Base-by-base conservation (phyloP, 805 yeast genomes). In the Kodamaea hsintzibuensis region DNA sequence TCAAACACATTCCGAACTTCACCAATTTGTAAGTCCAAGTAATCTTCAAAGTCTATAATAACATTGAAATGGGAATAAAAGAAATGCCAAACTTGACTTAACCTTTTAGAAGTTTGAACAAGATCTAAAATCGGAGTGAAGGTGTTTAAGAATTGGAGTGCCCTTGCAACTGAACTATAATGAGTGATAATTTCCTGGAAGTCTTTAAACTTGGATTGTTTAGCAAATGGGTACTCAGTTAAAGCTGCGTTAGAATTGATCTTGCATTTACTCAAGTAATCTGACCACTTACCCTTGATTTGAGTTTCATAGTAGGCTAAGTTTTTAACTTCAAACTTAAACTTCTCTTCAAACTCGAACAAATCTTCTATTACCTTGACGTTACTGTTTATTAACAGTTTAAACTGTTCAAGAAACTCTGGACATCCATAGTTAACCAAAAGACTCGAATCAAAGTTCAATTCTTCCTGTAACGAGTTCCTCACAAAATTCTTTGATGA, bases 321-420 rank as follows among this genome's bases (percentile, higher is more conserved):
- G n/a, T 42, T 42, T 18, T 40, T 40, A 6, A 48, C 22, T 17
- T 56, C 50, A 19, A 54, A 54, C 4, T 59, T 62, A 25, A 55
- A 62, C 9, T 61, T 68, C n/a, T 58, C 66, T 16, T 60, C 66
- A 8, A 60, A 62, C 2, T 71, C 73, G 51, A 72, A 72, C 54
- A 72, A 60, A 50, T 67, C 70, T 40, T 65, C 69, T 13, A 68
- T 67, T 17, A 62, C 68, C 5, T 66, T 61, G 14, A 45, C 35
- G 4, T 45, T 38, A 2, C 16, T 18, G 4, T 37, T 17, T 17
- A 57, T 25, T 10, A 27, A 25, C 2, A 25, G 12, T 14, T 42
- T 22, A 9, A 55, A 5, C 9, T 19, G 27, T 7, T 44, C 42
- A 37, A 55, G 35, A 33, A 47, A 56, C 3, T 37, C 56, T 2